Evolutionary conservation across 2,329 filamentous ascomycete species (phyloP), one percentile per base, ranked within the genome.

Genomic region (Alternaria incomplexa): DNA sequence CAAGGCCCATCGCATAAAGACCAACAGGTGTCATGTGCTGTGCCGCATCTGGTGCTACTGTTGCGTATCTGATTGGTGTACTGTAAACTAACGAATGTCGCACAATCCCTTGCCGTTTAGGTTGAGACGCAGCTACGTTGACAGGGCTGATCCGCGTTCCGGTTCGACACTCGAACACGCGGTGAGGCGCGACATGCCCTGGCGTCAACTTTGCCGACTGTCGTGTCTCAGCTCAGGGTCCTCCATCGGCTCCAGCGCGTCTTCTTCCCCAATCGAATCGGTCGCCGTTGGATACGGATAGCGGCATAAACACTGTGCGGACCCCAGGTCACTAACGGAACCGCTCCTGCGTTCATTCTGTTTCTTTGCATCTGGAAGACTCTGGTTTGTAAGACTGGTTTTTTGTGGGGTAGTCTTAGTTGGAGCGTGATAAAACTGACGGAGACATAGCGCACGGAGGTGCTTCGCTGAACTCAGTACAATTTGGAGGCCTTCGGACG

Each of bases 61-160:
- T 15, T 36, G 28, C 46, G 47, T 32, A 25, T 9, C 43, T 55
- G 57, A 59, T 59, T 59, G 50, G 50, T n/a, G 28, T 47, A 28
- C 23, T 6, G 30, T 23, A 22, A 58, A 22, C 50, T 46, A 36
- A 26, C 15, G 48, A 47, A 40, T 23, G 57, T 51, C 43, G 50
- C 50, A 59, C 26, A 55, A 59, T 28, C 28, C 50, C 40, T 55
- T 47, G 43, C 57, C 50, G 40, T 59, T 43, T 25, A 53, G 48
- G 47, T 36, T 47, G 50, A 32, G 50, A 40, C 17, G 50, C 40
- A 55, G 50, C 22, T 47, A 30, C n/a, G 30, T 44, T 3, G 36
- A 26, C 23, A 44, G 52, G 52, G 52, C 52, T 43, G 48, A 44
- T 54, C 23, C 8, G 52, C 32, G 36, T 44, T 28, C 52, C 36